Evolutionary conservation across 345 rosid genomes (phyloP).

Genomic region (Brassica rapa): DNA sequence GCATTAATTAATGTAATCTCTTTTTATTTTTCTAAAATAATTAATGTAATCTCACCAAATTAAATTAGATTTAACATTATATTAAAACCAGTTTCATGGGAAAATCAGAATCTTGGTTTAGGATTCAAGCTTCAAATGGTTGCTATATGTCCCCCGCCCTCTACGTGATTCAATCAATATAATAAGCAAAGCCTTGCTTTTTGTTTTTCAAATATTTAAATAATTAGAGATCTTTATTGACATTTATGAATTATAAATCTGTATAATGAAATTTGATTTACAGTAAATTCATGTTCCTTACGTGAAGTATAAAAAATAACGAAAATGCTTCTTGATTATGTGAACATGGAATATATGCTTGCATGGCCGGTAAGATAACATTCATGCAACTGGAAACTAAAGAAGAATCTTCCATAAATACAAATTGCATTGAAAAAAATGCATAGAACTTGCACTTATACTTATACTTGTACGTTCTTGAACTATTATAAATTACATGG

Average conservation of each 20-base stretch:
- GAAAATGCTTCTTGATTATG: not conserved
- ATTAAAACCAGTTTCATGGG: not conserved
- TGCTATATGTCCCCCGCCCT: not conserved
- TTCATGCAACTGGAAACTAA: constrained; percentile 20
- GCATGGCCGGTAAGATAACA: constrained; percentile 3
- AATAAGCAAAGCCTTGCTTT: not conserved
- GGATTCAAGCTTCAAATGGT: not conserved
- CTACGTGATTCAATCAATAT: not conserved
- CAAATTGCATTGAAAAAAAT: constrained; percentile 6
- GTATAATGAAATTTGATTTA: not conserved
- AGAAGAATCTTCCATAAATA: constrained; percentile 12
- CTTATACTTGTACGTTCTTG: not conserved
- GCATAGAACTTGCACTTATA: not conserved
- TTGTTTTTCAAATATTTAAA: not conserved
- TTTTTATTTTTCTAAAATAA: too few species aligned
- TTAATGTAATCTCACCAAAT: not conserved
- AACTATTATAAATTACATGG: constrained; percentile 15
- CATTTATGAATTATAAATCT: not conserved
- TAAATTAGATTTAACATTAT: not conserved
- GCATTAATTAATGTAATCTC: constrained; percentile 3
- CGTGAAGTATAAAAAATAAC: not conserved
- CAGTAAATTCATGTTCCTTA: not conserved
- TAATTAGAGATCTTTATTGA: not conserved
- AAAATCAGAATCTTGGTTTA: not conserved
- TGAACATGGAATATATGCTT: constrained; percentile 31